Percentiles rank a stretch among this genome's conserved stretches.
These are phyloP conservation scores for Fagus crenata DNA, from an alignment of 306 rosid genomes.

Conservation along the genomic window DNA sequence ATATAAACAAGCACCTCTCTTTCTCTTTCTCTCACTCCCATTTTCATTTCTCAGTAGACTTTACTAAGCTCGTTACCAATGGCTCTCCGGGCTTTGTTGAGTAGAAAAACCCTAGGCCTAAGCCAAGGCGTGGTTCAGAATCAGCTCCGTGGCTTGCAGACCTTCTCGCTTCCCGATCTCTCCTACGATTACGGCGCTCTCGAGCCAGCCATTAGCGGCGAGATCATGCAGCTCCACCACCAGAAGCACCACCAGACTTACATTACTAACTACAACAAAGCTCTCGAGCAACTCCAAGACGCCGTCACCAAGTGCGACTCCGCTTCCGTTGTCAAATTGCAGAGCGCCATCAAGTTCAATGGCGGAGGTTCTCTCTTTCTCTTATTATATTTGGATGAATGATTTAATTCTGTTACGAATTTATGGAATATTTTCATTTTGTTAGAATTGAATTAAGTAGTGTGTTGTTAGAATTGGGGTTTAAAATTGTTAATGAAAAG, in stretches of 20 bases:
- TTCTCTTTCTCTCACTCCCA: background rate
- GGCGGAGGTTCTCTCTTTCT: constrained; percentile 63
- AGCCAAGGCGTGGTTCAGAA: background rate
- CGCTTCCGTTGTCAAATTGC: constrained; percentile 58
- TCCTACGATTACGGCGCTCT: constrained; percentile 82
- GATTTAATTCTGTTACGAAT: background rate
- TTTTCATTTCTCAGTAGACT: too few species aligned
- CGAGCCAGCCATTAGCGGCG: constrained; percentile 83
- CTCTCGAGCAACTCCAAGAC: constrained; percentile 78
- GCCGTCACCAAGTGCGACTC: constrained; percentile 62
- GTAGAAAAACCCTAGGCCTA: constrained; percentile 40
- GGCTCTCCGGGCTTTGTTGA: constrained; percentile 49
- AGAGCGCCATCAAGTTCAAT: constrained; percentile 80
- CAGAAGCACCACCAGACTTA: constrained; percentile 93
- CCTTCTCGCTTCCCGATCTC: constrained; percentile 81
- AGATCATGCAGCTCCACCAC: constrained; percentile 90
- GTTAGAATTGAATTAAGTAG: background rate
- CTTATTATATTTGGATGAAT: background rate
- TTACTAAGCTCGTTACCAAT: constrained; percentile 6
- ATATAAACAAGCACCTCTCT: too few species aligned
- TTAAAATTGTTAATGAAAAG: background rate
- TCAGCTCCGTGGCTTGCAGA: constrained; percentile 55
- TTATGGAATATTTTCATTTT: background rate
- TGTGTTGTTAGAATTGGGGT: background rate
- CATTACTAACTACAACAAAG: constrained; percentile 87